Percentiles rank a stretch among this genome's conserved stretches.
These are phyloP conservation scores for Meira nashicola DNA, from an alignment of 1,284 basidiomycete genomes.

Conservation along the genomic window DNA sequence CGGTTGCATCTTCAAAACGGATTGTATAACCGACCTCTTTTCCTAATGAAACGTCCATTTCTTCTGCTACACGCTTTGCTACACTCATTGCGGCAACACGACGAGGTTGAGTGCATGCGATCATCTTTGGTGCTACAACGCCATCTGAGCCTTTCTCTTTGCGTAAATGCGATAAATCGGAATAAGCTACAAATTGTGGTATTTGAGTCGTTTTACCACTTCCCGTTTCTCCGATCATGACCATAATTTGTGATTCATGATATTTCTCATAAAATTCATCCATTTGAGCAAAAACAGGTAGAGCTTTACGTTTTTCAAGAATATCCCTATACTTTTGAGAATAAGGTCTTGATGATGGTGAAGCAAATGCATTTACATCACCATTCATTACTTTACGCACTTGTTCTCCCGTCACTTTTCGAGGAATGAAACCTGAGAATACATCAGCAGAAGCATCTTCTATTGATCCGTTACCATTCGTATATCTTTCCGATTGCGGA, in stretches of 20 bases:
- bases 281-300: slow-evolving; percentile 92
- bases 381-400: slow-evolving; percentile 72
- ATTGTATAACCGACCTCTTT: slow-evolving; percentile 96
- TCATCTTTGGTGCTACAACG: slow-evolving; percentile 69
- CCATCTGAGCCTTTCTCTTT: slow-evolving; percentile 40
- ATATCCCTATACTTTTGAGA: slow-evolving; percentile 81
- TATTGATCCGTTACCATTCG: slow-evolving; percentile 5
- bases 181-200: slow-evolving; percentile 90
- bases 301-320: slow-evolving; percentile 72
- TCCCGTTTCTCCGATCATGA: slow-evolving; percentile 97
- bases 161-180: slow-evolving; percentile 74
- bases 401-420: slow-evolving; percentile 69
- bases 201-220: slow-evolving; percentile 98
- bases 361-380: slow-evolving; percentile 74
- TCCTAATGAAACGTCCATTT: slow-evolving; percentile 92
- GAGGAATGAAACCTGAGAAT: slow-evolving; percentile 70
- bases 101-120: slow-evolving; percentile 95
- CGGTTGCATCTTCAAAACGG: slow-evolving; percentile 95
- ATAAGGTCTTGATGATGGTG: slow-evolving; percentile 60
- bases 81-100: slow-evolving; percentile 97
- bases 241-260: slow-evolving; percentile 77
- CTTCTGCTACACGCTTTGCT: slow-evolving; percentile 95
- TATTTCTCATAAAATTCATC: slow-evolving; percentile 84
- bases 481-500: slow-evolving; percentile 16
- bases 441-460: slow-evolving; percentile 56